Percentiles rank a stretch among this genome's conserved stretches.
These are phyloP conservation scores for Leccinum rimulosum DNA, from an alignment of 768 basidiomycete species.

Conservation along the genomic window DNA sequence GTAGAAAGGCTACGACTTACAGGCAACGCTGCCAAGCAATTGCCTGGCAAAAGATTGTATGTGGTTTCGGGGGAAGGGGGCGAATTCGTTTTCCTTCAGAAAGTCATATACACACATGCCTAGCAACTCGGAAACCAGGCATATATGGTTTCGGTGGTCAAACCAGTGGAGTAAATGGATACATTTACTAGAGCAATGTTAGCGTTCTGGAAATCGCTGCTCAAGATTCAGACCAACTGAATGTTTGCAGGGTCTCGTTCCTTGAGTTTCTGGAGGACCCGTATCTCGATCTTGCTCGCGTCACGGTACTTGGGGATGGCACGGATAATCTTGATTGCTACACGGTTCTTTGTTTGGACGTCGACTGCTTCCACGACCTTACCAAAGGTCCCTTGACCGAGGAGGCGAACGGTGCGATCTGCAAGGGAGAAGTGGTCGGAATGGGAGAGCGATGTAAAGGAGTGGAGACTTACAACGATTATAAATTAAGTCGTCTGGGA, in stretches of 20 bases:
- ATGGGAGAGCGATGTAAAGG: not conserved
- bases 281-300: constrained; percentile 96
- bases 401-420: constrained; percentile 89
- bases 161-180: constrained; percentile 94
- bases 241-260: constrained; percentile 83
- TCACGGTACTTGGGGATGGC: constrained; percentile 99
- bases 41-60: constrained; percentile 95
- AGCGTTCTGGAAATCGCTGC: constrained; percentile 21
- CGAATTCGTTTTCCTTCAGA: constrained; percentile 95
- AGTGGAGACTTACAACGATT: constrained; percentile 63
- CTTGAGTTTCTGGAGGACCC: constrained; percentile 89
- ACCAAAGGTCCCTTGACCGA: constrained; percentile 98
- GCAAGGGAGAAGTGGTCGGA: constrained; percentile 18
- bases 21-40: constrained; percentile 88
- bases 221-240: constrained; percentile 58
- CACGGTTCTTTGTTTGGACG: constrained; percentile 66
- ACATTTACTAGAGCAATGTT: constrained; percentile 71
- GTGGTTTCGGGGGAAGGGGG: constrained; percentile 93
- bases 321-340: constrained; percentile 98
- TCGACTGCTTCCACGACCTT: constrained; percentile 96
- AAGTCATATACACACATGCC: constrained; percentile 99
- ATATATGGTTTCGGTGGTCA: constrained; percentile 97
- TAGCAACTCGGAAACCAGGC: constrained; percentile 91
- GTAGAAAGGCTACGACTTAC: constrained; percentile 49
- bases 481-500: constrained; percentile 84